Evolutionary conservation across 768 basidiomycete species (phyloP).

Genomic region (Trametes meyenii): DNA sequence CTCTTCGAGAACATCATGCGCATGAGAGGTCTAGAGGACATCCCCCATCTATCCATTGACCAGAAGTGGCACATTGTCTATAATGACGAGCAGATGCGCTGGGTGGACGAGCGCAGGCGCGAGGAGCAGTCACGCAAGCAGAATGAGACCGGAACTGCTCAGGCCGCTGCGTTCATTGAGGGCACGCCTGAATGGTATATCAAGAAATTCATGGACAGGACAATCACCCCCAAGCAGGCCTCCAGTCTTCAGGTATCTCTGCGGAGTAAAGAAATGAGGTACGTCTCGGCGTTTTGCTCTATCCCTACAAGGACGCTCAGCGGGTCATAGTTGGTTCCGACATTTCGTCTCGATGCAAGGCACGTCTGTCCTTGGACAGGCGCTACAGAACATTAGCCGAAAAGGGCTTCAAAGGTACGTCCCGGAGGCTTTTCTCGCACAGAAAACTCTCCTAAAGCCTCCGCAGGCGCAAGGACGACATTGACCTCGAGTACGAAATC

Average conservation of each 20-base stretch:
- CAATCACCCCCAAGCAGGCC: conserved; percentile 81
- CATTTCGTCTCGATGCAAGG: conserved; percentile 77
- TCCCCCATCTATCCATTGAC: conserved; percentile 65
- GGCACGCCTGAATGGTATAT: conserved; percentile 94
- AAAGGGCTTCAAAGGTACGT: conserved; percentile 65
- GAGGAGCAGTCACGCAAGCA: conserved; percentile 65
- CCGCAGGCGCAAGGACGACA: conserved; percentile 62
- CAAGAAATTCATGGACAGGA: conserved; percentile 84
- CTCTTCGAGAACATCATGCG: conserved; percentile 80
- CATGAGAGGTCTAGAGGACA: conserved; percentile 64
- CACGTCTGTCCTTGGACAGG: conserved; percentile 82
- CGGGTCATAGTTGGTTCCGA: conserved; percentile 70
- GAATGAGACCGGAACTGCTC: conserved; percentile 51
- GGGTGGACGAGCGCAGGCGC: conserved; percentile 70
- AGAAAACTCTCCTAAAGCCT: background rate
- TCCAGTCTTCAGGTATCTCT: conserved; percentile 74
- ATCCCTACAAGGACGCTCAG: background rate
- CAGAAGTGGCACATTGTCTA: conserved; percentile 94
- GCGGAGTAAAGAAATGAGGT: conserved; percentile 83
- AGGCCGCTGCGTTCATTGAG: conserved; percentile 53
- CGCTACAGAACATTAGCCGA: conserved; percentile 73
- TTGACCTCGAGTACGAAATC: conserved; percentile 81
- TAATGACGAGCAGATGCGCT: conserved; percentile 78
- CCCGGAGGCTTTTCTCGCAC: background rate
- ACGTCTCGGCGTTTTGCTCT: conserved; percentile 22